A percentile compares a stretch with the other conserved stretches of the same genome.
Evolutionary conservation across 2,329 filamentous ascomycete species (phyloP).

Genomic region (Neofusicoccum sp.): DNA sequence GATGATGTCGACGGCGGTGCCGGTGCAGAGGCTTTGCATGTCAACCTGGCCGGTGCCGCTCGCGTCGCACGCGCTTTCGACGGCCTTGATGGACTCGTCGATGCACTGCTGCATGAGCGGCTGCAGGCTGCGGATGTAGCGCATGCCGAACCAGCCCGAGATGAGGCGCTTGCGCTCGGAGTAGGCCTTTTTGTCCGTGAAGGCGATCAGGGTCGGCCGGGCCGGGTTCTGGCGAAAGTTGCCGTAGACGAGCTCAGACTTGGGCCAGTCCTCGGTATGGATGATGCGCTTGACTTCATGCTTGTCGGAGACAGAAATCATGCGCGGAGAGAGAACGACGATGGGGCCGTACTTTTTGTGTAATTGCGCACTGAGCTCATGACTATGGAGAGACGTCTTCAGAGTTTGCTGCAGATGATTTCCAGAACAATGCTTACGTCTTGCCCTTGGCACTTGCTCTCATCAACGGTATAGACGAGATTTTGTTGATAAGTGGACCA

Average conservation of each 20-base stretch:
- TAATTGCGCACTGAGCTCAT: not conserved
- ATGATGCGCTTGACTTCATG: slow-evolving; percentile 9
- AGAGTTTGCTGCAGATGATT: no score
- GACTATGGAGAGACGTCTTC: not conserved
- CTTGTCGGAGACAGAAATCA: not conserved
- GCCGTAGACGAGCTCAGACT: not conserved
- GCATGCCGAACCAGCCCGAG: not conserved
- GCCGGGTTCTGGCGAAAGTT: slow-evolving; percentile 5
- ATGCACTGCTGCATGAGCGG: slow-evolving; percentile 5
- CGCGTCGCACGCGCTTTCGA: not conserved
- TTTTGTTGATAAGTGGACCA: not conserved
- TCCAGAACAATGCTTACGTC: not conserved
- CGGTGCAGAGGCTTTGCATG: not conserved
- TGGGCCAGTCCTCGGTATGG: not conserved
- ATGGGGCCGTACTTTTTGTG: not conserved
- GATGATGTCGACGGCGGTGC: slow-evolving; percentile 6
- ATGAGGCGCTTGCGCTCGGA: not conserved
- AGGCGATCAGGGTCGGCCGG: slow-evolving; percentile 3
- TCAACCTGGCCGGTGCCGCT: not conserved
- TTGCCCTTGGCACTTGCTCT: not conserved
- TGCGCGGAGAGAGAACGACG: not conserved
- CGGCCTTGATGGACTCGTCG: not conserved
- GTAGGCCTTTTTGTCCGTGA: slow-evolving; percentile 9
- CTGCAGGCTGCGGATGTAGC: slow-evolving; percentile 5
- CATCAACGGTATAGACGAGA: not conserved